Percentiles rank a stretch among this genome's conserved stretches.
Evolutionary conservation across 768 basidiomycete genomes (phyloP).

Genomic region (Serendipita sp.): DNA sequence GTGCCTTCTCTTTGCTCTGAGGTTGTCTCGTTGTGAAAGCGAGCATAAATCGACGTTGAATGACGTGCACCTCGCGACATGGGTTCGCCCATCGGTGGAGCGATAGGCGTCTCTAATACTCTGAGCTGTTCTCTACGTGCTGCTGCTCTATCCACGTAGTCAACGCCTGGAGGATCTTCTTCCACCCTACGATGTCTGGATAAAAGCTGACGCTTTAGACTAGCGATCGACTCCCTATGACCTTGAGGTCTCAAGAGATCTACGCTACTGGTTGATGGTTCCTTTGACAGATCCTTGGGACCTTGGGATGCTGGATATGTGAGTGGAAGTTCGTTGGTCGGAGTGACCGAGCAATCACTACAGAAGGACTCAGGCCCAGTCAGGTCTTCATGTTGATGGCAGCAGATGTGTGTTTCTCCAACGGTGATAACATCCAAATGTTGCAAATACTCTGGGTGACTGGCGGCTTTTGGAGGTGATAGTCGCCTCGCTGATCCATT

Average conservation of each 20-base stretch:
- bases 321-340: conserved; percentile 41
- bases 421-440: conserved; percentile 52
- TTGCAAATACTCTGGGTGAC: conserved; percentile 42
- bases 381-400: conserved; percentile 40
- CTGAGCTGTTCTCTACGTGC: background rate
- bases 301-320: conserved; percentile 17
- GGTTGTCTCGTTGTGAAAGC: background rate
- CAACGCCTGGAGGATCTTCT: background rate
- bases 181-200: background rate
- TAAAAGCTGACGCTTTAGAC: conserved; percentile 1
- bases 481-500: conserved; percentile 18
- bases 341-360: conserved; percentile 36
- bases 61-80: background rate
- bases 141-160: background rate
- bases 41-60: background rate
- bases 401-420: conserved; percentile 51
- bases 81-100: background rate
- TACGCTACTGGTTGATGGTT: conserved; percentile 20
- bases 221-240: background rate
- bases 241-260: background rate
- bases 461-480: conserved; percentile 48
- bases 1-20: conserved; percentile 7
- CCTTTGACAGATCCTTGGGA: background rate
- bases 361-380: conserved; percentile 38
- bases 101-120: background rate